Conservation (phyloP, 1,284 basidiomycete genomes). For the Leccinum griseonigrum region DNA sequence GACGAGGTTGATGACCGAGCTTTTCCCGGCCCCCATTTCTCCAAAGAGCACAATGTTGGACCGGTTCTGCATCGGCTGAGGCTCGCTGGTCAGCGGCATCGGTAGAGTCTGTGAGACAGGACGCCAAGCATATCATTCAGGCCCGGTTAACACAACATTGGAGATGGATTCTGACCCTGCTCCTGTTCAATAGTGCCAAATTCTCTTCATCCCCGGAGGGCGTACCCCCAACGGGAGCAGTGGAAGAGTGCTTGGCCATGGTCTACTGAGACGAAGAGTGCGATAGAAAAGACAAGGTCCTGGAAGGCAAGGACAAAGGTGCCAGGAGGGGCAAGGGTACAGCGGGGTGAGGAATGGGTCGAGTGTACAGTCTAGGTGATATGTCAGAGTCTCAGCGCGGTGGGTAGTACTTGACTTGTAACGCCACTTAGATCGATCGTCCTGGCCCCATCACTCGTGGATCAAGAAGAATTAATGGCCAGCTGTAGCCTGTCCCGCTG, state of each 20-base stretch:
- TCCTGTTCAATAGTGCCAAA: background rate
- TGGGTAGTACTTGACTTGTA: conserved; percentile 2
- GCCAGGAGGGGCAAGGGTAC: background rate
- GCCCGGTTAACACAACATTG: background rate
- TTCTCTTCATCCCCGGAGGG: background rate
- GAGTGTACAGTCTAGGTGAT: conserved; percentile 5
- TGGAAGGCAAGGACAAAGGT: conserved; percentile 1
- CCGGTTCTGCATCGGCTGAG: conserved; percentile 11
- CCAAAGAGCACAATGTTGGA: conserved; percentile 33
- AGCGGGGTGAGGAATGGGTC: background rate
- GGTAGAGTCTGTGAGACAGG: conserved; percentile 6
- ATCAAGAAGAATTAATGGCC: background rate
- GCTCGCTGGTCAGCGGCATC: conserved; percentile 8
- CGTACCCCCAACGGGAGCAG: background rate
- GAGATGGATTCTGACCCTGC: conserved; percentile 15
- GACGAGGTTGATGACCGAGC: conserved; percentile 34
- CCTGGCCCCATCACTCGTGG: conserved; percentile 5
- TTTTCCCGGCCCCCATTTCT: conserved; percentile 33
- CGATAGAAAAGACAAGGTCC: background rate
- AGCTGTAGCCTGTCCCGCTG: background rate
- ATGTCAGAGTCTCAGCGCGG: background rate
- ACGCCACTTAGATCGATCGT: conserved; percentile 5
- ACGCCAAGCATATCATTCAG: conserved; percentile 6
- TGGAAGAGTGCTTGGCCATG: conserved; percentile 8
- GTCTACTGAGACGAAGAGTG: background rate